Base-by-base conservation (phyloP, 208 protist genomes). In the Cochliopodium minus region DNA sequence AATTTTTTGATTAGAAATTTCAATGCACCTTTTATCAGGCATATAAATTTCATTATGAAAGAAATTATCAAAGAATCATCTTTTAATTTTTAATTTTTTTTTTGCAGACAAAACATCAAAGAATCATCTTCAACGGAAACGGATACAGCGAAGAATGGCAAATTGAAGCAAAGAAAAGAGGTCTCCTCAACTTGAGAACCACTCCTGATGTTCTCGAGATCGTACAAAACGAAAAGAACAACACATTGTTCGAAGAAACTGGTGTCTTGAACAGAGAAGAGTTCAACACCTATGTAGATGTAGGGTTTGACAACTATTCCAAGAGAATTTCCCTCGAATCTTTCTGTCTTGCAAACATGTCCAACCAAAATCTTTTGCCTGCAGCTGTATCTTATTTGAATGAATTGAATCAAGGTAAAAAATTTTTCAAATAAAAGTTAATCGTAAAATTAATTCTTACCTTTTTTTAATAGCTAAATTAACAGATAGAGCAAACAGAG, bases 121-220 rank as follows among this genome's bases (percentile, higher is more conserved):
- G 65, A 29, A 39, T 76, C 22, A 65, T 75, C 51, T 83, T 79
- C 60, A 82, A 80, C 59, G 79, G 75, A 50, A 68, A 85, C 50
- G 62, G 59, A 46, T 84, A 84, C 72, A 36, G 34, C 20, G 39
- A 70, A 23, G 73, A 72, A 36, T 82, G 73, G 71, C 32, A 34
- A 25, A 59, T 64, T 17, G 64, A 53, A 22, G 48, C 48, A 22
- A 22, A 5, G 4, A 53, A 29, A 53, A 35, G 48, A 35, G 48
- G 48, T 29, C 11, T 53, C 4, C 11, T 2, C 3, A 53, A 53
- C 23, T 22, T 53, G 11, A 36, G 6, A 22, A 36, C 3, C 3
- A 29, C 48, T 23, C 6, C 11, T 23, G 48, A 53, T 53, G 48
- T n/a, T n/a, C 10, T 53, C 11, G 22, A 36, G 3, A n/a, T 30